Base-by-base conservation (phyloP, 2,329 filamentous ascomycete genomes). In the Nothomitra cinnamomea region DNA sequence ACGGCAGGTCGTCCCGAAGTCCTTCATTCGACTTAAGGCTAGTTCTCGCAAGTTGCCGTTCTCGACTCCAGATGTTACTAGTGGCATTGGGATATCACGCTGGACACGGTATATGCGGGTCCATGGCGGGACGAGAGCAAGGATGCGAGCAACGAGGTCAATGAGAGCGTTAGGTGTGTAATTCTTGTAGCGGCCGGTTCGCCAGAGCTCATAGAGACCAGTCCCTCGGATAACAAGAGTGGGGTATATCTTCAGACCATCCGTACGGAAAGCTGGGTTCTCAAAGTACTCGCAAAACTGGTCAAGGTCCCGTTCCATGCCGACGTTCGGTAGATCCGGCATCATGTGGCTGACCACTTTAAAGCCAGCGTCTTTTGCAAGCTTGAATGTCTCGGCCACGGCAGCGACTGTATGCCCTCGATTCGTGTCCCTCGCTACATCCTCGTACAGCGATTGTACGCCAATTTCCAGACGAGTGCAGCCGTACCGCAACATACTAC, bases 311-410 rank as follows among this genome's bases (percentile, higher is more conserved):
- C 92, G 83, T 69, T 98, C 94, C 85, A 96, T 95, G 54, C 92
- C 92, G 1, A 98, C 92, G 62, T 98, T 98, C 2, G 92, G 92
- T 49, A 98, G 70, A 65, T 98, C 92, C 1, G 92, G 92, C 92
- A 98, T 98, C 92, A 98, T 98, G 70, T 98, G 92, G 60, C 87
- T 94, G 57, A 98, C 92, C 0, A 98, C 92, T 68, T 98, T 98
- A 77, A 95, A 98, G 0, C 92, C 92, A 4, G 94, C 88, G 66
- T 98, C 94, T 69, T 98, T 98, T 58, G 92, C 82, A n/a, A 95
- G 75, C 60, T 86, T 94, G 66, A 98, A 98, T 0, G 92, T 98
- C 69, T 98, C 89, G 28, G 88, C 90, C 0, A 98, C 92, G 1
- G 94, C 80, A 5, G 88, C 87, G 22, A 98, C 92, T 0, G 92